Evolutionary conservation across 768 basidiomycete species (phyloP).

Genomic region (Podaxis carcinomalis): DNA sequence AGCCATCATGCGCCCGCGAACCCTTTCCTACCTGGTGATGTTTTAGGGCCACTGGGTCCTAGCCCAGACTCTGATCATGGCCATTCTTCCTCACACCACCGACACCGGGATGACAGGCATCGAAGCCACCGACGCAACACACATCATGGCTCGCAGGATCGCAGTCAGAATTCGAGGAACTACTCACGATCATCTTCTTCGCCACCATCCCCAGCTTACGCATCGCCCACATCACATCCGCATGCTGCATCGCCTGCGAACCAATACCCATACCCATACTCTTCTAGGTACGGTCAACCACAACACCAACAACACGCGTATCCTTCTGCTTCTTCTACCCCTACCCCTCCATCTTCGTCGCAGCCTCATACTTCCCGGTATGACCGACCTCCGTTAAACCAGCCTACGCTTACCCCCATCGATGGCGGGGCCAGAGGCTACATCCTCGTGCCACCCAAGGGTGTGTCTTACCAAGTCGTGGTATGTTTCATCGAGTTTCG

Average conservation of each 20-base stretch:
- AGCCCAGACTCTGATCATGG: not conserved
- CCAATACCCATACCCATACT: not conserved
- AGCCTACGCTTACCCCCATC: not conserved
- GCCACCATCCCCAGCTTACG: not conserved
- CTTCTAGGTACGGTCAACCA: not conserved
- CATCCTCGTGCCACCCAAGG: not conserved
- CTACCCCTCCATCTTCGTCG: not conserved
- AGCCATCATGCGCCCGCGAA: slow-evolving; percentile 8
- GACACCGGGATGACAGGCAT: not conserved
- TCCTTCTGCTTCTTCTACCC: not conserved
- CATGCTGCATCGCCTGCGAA: not conserved
- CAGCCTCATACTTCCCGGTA: not conserved
- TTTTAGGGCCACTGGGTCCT: not conserved
- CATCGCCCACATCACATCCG: not conserved
- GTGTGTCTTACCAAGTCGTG: slow-evolving; percentile 3
- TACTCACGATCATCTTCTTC: not conserved
- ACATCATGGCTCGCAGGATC: not conserved
- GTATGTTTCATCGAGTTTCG: not conserved
- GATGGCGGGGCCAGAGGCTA: not conserved
- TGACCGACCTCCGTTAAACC: not conserved
- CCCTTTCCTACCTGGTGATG: slow-evolving; percentile 1
- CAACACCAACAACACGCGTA: not conserved
- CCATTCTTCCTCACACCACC: not conserved
- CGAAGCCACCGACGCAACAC: not conserved
- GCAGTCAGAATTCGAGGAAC: not conserved